Percentiles rank a stretch among this genome's conserved stretches.
Conservation (phyloP, 306 rosid genomes). For the Herpetospermum pedunculosum region DNA sequence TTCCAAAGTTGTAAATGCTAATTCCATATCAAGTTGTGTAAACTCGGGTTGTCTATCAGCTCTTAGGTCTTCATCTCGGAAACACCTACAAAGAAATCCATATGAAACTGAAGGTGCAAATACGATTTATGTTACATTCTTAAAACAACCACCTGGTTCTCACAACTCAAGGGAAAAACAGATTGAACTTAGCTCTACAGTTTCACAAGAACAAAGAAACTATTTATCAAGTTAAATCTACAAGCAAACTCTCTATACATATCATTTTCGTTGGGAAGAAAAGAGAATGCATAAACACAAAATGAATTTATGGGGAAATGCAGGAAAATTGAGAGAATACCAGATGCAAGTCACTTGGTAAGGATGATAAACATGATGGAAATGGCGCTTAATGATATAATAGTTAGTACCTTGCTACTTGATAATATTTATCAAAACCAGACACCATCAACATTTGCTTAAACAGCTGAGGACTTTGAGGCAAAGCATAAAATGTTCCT, state of each 20-base stretch:
- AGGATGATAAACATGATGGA: not conserved
- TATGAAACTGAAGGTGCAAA: not conserved
- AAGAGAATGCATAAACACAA: not conserved
- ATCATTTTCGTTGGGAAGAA: not conserved
- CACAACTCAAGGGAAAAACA: not conserved
- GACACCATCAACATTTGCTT: conserved; percentile 98
- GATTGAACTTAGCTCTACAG: not conserved
- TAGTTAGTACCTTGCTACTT: conserved; percentile 59
- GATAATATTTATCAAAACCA: conserved; percentile 91
- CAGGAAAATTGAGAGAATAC: not conserved
- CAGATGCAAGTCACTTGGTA: not conserved
- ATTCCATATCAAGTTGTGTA: conserved; percentile 95
- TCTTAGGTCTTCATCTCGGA: conserved; percentile 94
- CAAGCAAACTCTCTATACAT: not conserved
- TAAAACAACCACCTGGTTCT: not conserved
- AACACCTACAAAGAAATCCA: conserved; percentile 47
- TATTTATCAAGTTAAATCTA: not conserved
- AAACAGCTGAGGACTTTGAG: conserved; percentile 96
- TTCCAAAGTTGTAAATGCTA: conserved; percentile 87
- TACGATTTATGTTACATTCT: not conserved
- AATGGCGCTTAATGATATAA: not conserved
- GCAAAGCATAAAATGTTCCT: conserved; percentile 95
- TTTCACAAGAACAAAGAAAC: not conserved
- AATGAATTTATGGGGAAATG: not conserved
- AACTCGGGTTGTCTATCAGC: conserved; percentile 98